phyloP scores from a whole-genome alignment of 768 basidiomycete genomes.

The Mycena metata region DNA sequence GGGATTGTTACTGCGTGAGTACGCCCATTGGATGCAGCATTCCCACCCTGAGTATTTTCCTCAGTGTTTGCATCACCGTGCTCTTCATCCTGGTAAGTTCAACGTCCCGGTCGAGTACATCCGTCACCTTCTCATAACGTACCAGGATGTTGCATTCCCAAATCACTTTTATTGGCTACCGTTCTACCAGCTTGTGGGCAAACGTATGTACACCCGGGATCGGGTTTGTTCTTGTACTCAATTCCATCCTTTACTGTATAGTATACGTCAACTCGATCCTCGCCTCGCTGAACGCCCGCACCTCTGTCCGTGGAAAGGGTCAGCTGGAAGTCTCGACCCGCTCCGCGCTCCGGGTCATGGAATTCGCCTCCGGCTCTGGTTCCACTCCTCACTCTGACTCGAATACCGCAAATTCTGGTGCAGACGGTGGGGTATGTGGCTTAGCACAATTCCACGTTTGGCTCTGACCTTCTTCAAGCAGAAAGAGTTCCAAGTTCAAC shows the following conservation, averaged over 20 bases:
- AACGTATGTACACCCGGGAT: constrained; percentile 20
- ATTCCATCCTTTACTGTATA: constrained; percentile 19
- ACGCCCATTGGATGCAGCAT: constrained; percentile 19
- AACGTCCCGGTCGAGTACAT: constrained; percentile 19
- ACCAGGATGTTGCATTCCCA: constrained; percentile 19
- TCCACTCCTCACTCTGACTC: constrained; percentile 16
- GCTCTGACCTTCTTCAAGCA: constrained; percentile 19
- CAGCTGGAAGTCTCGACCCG: constrained; percentile 22
- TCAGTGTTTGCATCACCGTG: constrained; percentile 20
- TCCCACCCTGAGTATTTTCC: constrained; percentile 16
- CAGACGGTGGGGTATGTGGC: constrained; percentile 13
- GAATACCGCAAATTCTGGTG: constrained; percentile 18
- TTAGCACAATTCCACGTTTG: constrained; percentile 19
- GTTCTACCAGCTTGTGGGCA: constrained; percentile 16
- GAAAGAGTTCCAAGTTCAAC: constrained; percentile 20
- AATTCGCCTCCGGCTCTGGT: constrained; percentile 21
- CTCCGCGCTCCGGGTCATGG: constrained; percentile 19
- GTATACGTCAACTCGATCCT: constrained; percentile 22
- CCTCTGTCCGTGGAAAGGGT: constrained; percentile 19
- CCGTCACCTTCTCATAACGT: constrained; percentile 17
- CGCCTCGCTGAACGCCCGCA: constrained; percentile 18
- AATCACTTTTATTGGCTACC: constrained; percentile 21
- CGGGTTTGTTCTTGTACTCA: constrained; percentile 18
- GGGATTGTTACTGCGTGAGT: constrained; percentile 23
- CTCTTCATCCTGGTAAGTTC: constrained; percentile 22